phyloP scores from a whole-genome alignment of 768 basidiomycete species.

The Boletus coccyginus region DNA sequence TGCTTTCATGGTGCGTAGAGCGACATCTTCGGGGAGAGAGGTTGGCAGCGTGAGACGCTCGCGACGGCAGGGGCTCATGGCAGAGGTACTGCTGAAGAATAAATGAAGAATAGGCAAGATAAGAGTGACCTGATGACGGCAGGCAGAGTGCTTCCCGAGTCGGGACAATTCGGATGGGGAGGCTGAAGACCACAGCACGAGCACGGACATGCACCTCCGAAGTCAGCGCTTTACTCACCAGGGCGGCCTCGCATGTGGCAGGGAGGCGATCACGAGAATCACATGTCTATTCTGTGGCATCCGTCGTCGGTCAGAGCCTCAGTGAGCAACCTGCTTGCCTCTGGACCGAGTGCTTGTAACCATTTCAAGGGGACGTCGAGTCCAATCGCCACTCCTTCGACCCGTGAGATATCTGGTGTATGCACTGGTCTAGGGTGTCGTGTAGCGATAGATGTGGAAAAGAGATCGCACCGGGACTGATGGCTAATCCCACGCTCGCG shows the following conservation, averaged over 20 bases:
- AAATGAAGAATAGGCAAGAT: background rate
- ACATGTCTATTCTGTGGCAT: background rate
- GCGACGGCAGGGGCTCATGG: constrained; percentile 9
- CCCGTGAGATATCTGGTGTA: background rate
- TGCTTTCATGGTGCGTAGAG: constrained; percentile 27
- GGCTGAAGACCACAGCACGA: background rate
- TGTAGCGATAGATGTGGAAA: background rate
- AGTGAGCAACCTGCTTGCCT: background rate
- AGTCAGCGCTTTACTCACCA: background rate
- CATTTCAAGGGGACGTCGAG: background rate
- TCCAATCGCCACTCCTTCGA: background rate
- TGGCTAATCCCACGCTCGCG: no score
- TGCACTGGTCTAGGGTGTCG: no score
- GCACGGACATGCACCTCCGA: no score
- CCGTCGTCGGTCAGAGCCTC: background rate
- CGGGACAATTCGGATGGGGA: constrained; percentile 20
- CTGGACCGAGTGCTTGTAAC: background rate
- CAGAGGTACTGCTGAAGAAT: background rate
- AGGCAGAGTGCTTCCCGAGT: background rate
- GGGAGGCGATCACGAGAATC: background rate
- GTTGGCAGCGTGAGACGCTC: background rate
- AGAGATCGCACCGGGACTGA: background rate
- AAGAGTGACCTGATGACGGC: background rate
- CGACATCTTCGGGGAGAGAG: constrained; percentile 8
- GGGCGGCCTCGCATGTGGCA: background rate